Conservation (phyloP, 352 stramenopile genomes). For the Pythium biforme region DNA sequence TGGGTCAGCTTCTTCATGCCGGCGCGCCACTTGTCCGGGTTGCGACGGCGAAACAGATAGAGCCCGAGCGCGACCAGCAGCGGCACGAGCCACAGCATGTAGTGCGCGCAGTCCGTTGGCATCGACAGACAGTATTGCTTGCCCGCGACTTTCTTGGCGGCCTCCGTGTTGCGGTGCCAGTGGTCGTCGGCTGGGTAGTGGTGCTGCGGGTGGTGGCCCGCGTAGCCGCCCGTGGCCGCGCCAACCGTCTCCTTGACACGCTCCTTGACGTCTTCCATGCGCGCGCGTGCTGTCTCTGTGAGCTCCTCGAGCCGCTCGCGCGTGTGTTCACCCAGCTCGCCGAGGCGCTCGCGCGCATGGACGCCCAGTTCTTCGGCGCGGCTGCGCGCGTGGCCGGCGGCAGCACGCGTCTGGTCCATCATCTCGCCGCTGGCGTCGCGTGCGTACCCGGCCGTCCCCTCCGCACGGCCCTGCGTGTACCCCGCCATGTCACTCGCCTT, state of each 20-base stretch:
- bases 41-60: slow-evolving; percentile 50
- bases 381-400: slow-evolving; percentile 11
- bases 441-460: slow-evolving; percentile 2
- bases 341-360: slow-evolving; percentile 26
- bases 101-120: slow-evolving; percentile 37
- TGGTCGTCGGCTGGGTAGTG: slow-evolving; percentile 37
- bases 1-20: slow-evolving; percentile 49
- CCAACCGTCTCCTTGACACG: slow-evolving; percentile 54
- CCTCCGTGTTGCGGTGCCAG: slow-evolving; percentile 57
- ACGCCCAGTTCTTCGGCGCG: slow-evolving; percentile 25
- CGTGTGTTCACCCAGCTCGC: slow-evolving; percentile 30
- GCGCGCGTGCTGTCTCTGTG: slow-evolving; percentile 16
- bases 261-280: slow-evolving; percentile 47
- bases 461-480: not conserved
- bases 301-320: slow-evolving; percentile 40
- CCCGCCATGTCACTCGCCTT: slow-evolving; percentile 9
- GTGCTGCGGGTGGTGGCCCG: not conserved
- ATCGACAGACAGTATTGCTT: slow-evolving; percentile 58
- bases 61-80: slow-evolving; percentile 37
- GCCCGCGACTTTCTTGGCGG: slow-evolving; percentile 38
- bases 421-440: slow-evolving; percentile 20
- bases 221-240: slow-evolving; percentile 19
- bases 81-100: slow-evolving; percentile 48
- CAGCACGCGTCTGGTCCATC: slow-evolving; percentile 15
- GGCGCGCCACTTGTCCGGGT: slow-evolving; percentile 66